Conservation (phyloP, 2,329 filamentous ascomycete genomes). For the Camptophora hylomeconis region DNA sequence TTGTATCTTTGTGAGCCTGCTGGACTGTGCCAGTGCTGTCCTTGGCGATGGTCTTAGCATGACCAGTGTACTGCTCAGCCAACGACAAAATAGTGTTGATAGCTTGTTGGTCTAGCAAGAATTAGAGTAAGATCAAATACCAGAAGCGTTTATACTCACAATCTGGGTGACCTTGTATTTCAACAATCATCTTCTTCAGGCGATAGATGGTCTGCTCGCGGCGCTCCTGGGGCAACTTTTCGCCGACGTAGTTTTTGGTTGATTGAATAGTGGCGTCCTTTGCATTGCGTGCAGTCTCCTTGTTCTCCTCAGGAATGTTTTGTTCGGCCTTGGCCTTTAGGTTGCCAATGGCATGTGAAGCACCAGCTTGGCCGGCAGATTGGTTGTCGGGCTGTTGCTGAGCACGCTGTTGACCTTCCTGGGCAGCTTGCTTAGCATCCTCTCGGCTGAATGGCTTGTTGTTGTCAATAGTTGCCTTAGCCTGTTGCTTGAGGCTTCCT, state of each 20-base stretch:
- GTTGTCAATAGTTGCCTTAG: slow-evolving; percentile 47
- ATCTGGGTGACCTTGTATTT: slow-evolving; percentile 89
- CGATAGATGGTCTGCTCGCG: slow-evolving; percentile 86
- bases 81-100: slow-evolving; percentile 74
- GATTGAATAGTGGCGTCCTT: slow-evolving; percentile 29
- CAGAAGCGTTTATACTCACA: slow-evolving; percentile 37
- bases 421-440: slow-evolving; percentile 48
- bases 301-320: slow-evolving; percentile 51
- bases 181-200: slow-evolving; percentile 94
- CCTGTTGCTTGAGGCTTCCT: slow-evolving; percentile 54
- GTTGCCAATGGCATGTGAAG: slow-evolving; percentile 21
- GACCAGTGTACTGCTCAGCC: slow-evolving; percentile 71
- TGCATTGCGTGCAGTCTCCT: slow-evolving; percentile 25
- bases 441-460: slow-evolving; percentile 41
- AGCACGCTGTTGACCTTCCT: slow-evolving; percentile 44
- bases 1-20: slow-evolving; percentile 52
- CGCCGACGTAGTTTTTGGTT: slow-evolving; percentile 61
- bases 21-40: slow-evolving; percentile 57
- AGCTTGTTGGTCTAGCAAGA: slow-evolving; percentile 57
- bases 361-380: slow-evolving; percentile 25
- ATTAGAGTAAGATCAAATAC: slow-evolving; percentile 13
- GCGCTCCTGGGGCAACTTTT: slow-evolving; percentile 84
- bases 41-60: slow-evolving; percentile 52
- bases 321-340: slow-evolving; percentile 45
- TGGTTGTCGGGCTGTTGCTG: slow-evolving; percentile 25